phyloP scores from a whole-genome alignment of 345 rosid genomes.

The Hypericum perforatum region DNA sequence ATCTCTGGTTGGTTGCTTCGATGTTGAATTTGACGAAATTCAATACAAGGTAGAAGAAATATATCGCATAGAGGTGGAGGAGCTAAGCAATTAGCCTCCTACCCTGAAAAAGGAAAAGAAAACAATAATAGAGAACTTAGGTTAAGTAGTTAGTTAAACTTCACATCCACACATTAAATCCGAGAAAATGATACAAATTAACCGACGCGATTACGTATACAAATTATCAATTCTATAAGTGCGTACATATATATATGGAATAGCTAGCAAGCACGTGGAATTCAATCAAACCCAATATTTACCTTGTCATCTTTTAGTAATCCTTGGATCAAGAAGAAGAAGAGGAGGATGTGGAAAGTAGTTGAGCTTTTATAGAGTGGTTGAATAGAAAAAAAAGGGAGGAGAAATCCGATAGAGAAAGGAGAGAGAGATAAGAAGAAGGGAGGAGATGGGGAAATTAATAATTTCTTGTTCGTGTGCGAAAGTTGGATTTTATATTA shows the following conservation, averaged over 20 bases:
- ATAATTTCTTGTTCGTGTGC: constrained; percentile 14
- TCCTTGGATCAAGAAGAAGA: constrained; percentile 2
- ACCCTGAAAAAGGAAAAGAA: constrained; percentile 14
- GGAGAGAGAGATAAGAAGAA: constrained; percentile 5
- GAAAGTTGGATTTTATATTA: too few relatives aligned
- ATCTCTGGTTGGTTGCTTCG: constrained; percentile 18
- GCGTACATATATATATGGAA: too few relatives aligned
- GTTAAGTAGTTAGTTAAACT: constrained; percentile 3
- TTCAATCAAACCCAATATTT: not conserved
- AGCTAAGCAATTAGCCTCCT: not conserved
- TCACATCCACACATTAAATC: constrained; percentile 19
- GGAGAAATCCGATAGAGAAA: not conserved
- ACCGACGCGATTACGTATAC: too few relatives aligned
- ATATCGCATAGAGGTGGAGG: too few relatives aligned
- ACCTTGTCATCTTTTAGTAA: constrained; percentile 3
- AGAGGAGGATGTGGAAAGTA: not conserved
- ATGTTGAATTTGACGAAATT: constrained; percentile 2
- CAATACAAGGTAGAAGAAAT: too few relatives aligned
- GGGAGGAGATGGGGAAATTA: constrained; percentile 24
- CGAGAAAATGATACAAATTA: constrained; percentile 9
- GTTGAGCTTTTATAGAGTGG: not conserved
- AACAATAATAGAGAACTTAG: too few relatives aligned
- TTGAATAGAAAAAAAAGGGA: too few relatives aligned
- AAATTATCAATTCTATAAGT: not conserved
- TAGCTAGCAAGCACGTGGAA: too few relatives aligned